Conservation (phyloP, 1,284 basidiomycete genomes). For the Anthracocystis panici-leucophaei region DNA sequence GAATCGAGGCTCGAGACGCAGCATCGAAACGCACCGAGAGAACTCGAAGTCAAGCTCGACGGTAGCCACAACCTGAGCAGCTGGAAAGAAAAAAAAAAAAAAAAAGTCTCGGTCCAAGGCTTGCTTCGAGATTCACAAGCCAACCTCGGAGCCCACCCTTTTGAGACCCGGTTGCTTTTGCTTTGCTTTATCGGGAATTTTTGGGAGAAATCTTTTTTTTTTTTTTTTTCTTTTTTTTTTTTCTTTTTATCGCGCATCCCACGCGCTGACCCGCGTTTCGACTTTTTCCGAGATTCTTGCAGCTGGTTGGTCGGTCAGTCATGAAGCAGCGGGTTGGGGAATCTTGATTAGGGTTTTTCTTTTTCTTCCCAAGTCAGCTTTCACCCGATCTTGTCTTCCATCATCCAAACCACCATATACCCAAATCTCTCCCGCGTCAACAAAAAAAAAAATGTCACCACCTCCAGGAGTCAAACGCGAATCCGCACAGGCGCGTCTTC, state of each 20-base stretch:
- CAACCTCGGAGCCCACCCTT: background rate
- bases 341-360: background rate
- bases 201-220: background rate
- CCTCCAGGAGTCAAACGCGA: constrained; percentile 73
- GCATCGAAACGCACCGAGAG: no score
- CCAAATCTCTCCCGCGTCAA: background rate
- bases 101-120: no score
- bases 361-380: background rate
- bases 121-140: constrained; percentile 1
- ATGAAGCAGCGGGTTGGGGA: no score
- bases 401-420: constrained; percentile 15
- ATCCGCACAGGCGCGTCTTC: constrained; percentile 87
- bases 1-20: no score
- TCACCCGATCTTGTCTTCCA: constrained; percentile 31
- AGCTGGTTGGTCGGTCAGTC: no score
- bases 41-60: no score
- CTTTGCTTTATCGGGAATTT: constrained; percentile 11
- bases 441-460: constrained; percentile 51
- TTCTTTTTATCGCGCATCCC: no score
- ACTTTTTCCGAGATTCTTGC: constrained; percentile 2
- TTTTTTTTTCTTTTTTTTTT: no score
- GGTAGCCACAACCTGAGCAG: no score
- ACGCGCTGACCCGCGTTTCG: constrained; percentile 19
- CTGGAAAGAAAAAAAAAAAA: no score
- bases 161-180: background rate